Evolutionary conservation across 257 asterid genomes (phyloP).

Genomic region (Lycium barbarum): DNA sequence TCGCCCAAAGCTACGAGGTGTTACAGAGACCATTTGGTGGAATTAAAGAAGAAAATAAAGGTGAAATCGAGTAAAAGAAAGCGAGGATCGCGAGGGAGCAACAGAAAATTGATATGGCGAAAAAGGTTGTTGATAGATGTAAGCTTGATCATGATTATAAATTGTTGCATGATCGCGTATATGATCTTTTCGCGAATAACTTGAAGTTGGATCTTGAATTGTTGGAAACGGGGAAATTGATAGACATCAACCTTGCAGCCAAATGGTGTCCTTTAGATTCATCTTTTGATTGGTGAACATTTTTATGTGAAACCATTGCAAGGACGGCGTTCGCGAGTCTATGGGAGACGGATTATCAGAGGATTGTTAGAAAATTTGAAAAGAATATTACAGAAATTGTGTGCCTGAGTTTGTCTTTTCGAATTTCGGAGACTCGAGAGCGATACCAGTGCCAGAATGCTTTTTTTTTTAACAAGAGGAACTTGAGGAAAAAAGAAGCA

Average conservation of each 20-base stretch:
- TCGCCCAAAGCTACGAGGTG: too few relatives aligned
- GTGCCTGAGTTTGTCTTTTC: constrained; percentile 42
- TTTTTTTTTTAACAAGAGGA: too few relatives aligned
- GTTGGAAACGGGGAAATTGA: constrained; percentile 31
- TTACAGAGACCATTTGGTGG: too few relatives aligned
- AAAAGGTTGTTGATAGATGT: constrained; percentile 43
- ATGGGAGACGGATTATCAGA: constrained; percentile 36
- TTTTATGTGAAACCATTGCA: constrained; percentile 58
- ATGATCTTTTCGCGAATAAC: constrained; percentile 46
- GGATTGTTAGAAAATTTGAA: constrained; percentile 25
- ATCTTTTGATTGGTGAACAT: constrained; percentile 47
- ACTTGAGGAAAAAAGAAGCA: too few relatives aligned
- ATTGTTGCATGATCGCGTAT: constrained; percentile 48
- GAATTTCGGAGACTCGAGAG: constrained; percentile 31
- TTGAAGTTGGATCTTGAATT: constrained; percentile 46
- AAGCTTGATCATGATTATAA: constrained; percentile 43
- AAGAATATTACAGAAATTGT: neutral
- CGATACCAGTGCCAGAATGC: too few relatives aligned
- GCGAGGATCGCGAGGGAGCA: constrained; percentile 22
- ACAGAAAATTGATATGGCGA: constrained; percentile 47
- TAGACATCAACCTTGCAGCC: constrained; percentile 52
- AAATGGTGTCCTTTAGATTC: constrained; percentile 74
- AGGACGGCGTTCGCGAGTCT: constrained; percentile 30
- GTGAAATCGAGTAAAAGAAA: too few relatives aligned
- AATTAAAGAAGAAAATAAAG: too few relatives aligned